Percentiles rank a stretch among this genome's conserved stretches.
Evolutionary conservation across 176 grass and related monocot genomes (phyloP).

Genomic region (Ensete glaucum): DNA sequence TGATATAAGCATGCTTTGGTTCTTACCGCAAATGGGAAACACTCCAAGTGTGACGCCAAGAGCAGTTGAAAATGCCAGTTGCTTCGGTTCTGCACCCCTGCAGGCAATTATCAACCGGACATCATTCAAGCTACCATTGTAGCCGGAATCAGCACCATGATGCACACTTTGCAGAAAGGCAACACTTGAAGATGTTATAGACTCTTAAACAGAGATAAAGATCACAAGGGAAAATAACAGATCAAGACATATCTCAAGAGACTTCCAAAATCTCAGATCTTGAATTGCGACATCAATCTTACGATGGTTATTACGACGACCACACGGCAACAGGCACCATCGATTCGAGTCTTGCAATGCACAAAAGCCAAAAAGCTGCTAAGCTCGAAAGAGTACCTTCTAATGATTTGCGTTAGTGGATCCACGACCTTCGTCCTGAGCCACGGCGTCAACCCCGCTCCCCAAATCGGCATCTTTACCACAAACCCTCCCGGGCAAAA

Average conservation of each 20-base stretch:
- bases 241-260: neutral
- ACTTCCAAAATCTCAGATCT: neutral
- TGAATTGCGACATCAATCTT: neutral
- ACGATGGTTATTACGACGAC: neutral
- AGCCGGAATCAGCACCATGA: conserved; percentile 1
- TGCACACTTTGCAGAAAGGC: neutral
- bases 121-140: neutral
- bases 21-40: conserved; percentile 49
- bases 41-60: conserved; percentile 34
- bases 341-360: neutral
- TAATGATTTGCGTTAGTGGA: conserved; percentile 34
- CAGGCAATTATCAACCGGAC: neutral
- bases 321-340: neutral
- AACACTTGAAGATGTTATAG: neutral
- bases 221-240: neutral
- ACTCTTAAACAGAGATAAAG: neutral
- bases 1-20: neutral
- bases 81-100: conserved; percentile 45
- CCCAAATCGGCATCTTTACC: conserved; percentile 25
- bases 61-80: conserved; percentile 45
- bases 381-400: conserved; percentile 16
- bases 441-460: conserved; percentile 23
- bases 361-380: neutral
- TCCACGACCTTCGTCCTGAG: conserved; percentile 32
- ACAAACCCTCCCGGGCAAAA: neutral